Evolutionary conservation across 2,329 filamentous ascomycete genomes (phyloP).

Genomic region (Albifimbria verrucaria): DNA sequence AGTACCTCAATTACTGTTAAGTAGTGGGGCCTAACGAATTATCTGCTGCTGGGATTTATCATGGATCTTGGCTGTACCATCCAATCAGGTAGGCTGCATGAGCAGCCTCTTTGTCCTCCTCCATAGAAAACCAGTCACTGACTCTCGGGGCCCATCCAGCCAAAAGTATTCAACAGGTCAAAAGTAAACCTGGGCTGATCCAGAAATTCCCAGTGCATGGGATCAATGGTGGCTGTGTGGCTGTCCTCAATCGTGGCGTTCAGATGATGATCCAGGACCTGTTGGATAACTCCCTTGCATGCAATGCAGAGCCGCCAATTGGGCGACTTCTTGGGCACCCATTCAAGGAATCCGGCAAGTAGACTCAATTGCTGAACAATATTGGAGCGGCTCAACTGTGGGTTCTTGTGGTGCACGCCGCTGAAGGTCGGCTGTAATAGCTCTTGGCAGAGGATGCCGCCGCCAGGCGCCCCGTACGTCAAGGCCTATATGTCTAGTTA

Average conservation of each 20-base stretch:
- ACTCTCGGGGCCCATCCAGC: constrained; percentile 39
- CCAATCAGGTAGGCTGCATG: too few relatives aligned
- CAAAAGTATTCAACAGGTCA: constrained; percentile 42
- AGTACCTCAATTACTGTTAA: too few relatives aligned
- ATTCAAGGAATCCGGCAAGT: constrained; percentile 46
- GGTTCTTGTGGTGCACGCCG: constrained; percentile 15
- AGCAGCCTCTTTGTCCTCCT: too few relatives aligned
- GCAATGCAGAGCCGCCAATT: constrained; percentile 42
- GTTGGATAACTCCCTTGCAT: constrained; percentile 42
- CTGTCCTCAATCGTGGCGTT: constrained; percentile 36
- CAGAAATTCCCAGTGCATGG: background rate
- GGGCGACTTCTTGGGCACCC: constrained; percentile 42
- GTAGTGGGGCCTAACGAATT: too few relatives aligned
- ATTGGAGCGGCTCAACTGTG: constrained; percentile 36
- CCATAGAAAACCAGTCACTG: too few relatives aligned
- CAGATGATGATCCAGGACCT: constrained; percentile 49
- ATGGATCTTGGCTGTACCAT: too few relatives aligned
- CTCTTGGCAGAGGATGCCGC: constrained; percentile 46
- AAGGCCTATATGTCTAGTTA: constrained; percentile 21
- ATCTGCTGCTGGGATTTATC: too few relatives aligned
- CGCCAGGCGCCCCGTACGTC: constrained; percentile 44
- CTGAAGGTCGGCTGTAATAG: constrained; percentile 37
- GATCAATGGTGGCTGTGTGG: constrained; percentile 13
- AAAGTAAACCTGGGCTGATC: constrained; percentile 31
- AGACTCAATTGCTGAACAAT: constrained; percentile 49